phyloP scores from a whole-genome alignment of 495 filamentous ascomycete genomes.

The Podospora conica region DNA sequence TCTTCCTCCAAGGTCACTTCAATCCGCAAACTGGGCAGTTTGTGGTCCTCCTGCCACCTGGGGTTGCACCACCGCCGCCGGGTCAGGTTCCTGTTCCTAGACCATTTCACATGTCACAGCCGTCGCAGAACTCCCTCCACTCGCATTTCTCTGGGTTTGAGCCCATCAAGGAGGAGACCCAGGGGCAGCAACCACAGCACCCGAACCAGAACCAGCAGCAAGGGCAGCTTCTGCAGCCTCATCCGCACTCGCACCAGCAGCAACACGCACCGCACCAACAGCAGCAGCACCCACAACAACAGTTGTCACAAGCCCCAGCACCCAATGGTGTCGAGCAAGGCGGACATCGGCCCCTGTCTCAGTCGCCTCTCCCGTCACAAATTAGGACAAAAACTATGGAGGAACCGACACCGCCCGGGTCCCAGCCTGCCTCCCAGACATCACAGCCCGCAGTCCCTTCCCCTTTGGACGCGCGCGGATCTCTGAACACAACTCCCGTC shows the following conservation, averaged over 20 bases:
- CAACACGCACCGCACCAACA: not conserved
- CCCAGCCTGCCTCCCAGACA: constrained; percentile 17
- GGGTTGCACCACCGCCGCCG: not conserved
- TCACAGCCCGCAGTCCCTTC: constrained; percentile 18
- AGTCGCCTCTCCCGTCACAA: not conserved
- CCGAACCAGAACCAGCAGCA: not conserved
- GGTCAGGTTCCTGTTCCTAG: not conserved
- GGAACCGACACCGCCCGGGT: constrained; percentile 11
- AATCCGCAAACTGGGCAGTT: constrained; percentile 12
- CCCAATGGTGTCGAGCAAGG: not conserved
- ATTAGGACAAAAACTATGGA: not conserved
- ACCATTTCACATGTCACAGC: constrained; percentile 10
- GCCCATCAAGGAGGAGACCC: not conserved
- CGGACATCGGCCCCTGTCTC: not conserved
- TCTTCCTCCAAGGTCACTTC: constrained; percentile 19
- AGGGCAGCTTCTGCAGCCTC: too few relatives aligned
- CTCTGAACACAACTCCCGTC: constrained; percentile 18
- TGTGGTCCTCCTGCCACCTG: not conserved
- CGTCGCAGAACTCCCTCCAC: not conserved
- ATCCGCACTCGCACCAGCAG: not conserved
- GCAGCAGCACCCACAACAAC: not conserved
- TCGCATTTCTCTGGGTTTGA: not conserved
- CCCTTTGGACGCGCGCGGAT: constrained; percentile 14
- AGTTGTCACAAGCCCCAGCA: not conserved
- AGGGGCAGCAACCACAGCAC: not conserved